Percentiles rank a stretch among this genome's conserved stretches.
These are phyloP conservation scores for Citrus sp. DNA, from an alignment of 345 rosid species.

Conservation along the genomic window DNA sequence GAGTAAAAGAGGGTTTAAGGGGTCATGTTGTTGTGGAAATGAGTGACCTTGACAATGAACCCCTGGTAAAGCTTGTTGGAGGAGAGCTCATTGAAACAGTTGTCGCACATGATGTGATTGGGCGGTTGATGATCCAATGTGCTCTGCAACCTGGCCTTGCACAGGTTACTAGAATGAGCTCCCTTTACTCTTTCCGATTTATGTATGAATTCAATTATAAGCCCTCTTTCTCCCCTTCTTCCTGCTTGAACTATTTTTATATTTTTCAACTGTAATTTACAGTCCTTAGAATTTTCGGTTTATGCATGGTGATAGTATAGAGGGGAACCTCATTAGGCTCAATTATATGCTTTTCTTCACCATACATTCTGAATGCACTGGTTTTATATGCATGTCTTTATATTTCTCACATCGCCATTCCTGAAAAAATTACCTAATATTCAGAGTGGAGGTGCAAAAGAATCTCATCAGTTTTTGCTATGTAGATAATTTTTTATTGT, in stretches of 20 bases:
- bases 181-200: background rate
- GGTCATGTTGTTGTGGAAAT: constrained; percentile 97
- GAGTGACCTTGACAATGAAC: constrained; percentile 96
- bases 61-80: constrained; percentile 93
- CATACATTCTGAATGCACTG: background rate
- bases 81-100: constrained; percentile 89
- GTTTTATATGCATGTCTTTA: background rate
- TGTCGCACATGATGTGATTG: constrained; percentile 96
- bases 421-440: background rate
- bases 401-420: background rate
- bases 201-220: too few species aligned
- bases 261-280: background rate
- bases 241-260: background rate
- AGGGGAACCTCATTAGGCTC: background rate
- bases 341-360: background rate
- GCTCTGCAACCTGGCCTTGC: constrained; percentile 95
- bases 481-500: background rate
- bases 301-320: background rate
- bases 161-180: constrained; percentile 44
- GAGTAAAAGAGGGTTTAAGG: constrained; percentile 77
- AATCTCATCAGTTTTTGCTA: background rate
- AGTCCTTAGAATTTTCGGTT: background rate
- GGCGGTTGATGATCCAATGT: constrained; percentile 93
- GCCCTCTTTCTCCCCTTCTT: too few species aligned
- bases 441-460: background rate